Base-by-base conservation (phyloP, 139 green algal species). In the Closterium sp. region DNA sequence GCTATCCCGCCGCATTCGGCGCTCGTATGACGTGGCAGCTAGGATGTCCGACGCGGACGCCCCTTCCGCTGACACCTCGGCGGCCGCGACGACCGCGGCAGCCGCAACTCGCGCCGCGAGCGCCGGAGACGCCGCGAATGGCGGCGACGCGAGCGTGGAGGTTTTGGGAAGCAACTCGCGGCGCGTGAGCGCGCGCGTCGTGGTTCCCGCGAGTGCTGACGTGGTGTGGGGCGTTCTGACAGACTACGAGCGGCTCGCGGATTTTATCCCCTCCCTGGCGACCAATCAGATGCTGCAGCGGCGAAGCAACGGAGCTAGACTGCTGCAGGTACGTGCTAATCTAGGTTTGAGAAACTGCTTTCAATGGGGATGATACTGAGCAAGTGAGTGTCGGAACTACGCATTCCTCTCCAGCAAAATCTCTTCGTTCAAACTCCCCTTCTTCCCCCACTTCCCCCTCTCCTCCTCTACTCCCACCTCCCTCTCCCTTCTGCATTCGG, bases 151-250 rank as follows among this genome's bases (percentile, higher is more conserved):
- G 62, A 79, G 17, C 62, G 91, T 93, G 42, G 91, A 92, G 45
- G 17, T 86, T 4, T 17, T 93, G n/a, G 91, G 91, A 31, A 30
- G 22, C 28, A 94, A 94, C 30, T 89, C 88, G 70, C 70, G 91
- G 21, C 29, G 91, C 11, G 91, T 94, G n/a, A 92, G 42, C 31
- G 91, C 91, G 13, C 93, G 50, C 28, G 38, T 94, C 22, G 31
- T 22, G 31, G 31, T 94, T 28, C 21, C 21, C 4, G 89, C 28
- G 7, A 32, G 89, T 22, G 24, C 93, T 31, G 88, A 92, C 28
- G 28, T 90, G 30, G 32, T 94, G 31, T 94, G 91, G 91, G 91
- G 28, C n/a, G 70, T 93, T 27, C 70, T 94, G 79, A 94, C 91
- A 50, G 91, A 94, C 88, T 94, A 94, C 31, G 28, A 31, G 22